These are phyloP conservation scores for Pterocarpus macrocarpus DNA, from an alignment of 306 rosid species.

Conservation along the genomic window DNA sequence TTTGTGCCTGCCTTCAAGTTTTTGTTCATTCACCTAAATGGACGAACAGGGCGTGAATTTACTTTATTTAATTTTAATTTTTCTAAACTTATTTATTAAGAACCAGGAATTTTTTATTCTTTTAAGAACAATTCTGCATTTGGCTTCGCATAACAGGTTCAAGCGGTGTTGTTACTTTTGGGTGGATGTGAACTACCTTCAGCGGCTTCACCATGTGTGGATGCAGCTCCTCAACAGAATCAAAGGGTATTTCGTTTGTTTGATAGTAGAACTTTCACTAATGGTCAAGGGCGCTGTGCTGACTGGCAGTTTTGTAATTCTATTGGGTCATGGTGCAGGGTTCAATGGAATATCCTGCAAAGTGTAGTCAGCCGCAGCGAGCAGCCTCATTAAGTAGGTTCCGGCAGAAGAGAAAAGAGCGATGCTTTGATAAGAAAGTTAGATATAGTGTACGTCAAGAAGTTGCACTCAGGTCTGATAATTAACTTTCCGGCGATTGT, in stretches of 20 bases:
- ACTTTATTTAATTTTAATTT: too few relatives aligned
- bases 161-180: constrained; percentile 80
- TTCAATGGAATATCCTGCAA: constrained; percentile 62
- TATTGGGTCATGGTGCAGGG: not conserved
- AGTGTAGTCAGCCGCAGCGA: constrained; percentile 83
- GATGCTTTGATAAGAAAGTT: constrained; percentile 94
- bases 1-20: too few relatives aligned
- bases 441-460: constrained; percentile 95
- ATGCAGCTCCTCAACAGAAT: constrained; percentile 52
- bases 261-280: constrained; percentile 8
- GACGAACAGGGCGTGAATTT: too few relatives aligned
- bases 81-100: not conserved
- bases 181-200: constrained; percentile 80
- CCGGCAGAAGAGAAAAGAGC: constrained; percentile 92
- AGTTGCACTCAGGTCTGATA: constrained; percentile 89
- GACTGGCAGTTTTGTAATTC: too few relatives aligned
- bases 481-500: constrained; percentile 23
- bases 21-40: too few relatives aligned
- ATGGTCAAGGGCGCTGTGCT: not conserved
- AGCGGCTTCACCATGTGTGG: constrained; percentile 64
- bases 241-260: constrained; percentile 62
- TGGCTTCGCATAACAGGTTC: constrained; percentile 64
- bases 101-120: too few relatives aligned
- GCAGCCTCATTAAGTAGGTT: constrained; percentile 85
- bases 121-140: not conserved